Conservation (phyloP, 2,329 filamentous ascomycete species). For the Fusarium pseudoanthophilum region DNA sequence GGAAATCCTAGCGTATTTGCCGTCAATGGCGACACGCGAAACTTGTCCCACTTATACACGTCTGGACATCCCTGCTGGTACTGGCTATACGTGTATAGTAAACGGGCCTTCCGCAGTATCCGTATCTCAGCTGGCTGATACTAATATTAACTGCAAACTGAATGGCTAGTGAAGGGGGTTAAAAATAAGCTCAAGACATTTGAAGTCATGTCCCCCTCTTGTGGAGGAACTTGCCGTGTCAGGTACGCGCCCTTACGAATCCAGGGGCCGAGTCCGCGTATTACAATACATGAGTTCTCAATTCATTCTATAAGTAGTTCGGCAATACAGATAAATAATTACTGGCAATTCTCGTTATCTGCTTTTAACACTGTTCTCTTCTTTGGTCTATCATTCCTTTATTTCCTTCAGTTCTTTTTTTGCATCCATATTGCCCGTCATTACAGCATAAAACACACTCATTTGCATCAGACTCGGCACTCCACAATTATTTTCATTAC, state of each 20-base stretch:
- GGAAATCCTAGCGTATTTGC: background rate
- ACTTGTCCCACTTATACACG: background rate
- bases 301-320: background rate
- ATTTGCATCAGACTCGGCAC: background rate
- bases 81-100: background rate
- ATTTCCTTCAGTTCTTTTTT: no score
- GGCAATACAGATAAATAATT: background rate
- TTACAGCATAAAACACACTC: background rate
- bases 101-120: background rate
- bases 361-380: no score
- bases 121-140: background rate
- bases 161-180: no score
- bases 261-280: background rate
- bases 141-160: rapidly evolving
- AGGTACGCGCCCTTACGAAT: background rate
- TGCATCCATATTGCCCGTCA: background rate
- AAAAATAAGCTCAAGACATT: background rate
- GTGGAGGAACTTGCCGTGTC: background rate
- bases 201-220: background rate
- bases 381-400: no score
- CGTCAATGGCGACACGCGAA: background rate
- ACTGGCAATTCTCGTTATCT: no score
- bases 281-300: background rate
- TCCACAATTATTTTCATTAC: background rate
- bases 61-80: background rate